These are phyloP conservation scores for Penicillium sp. DNA, from an alignment of 2,329 filamentous ascomycete genomes.

Conservation along the genomic window DNA sequence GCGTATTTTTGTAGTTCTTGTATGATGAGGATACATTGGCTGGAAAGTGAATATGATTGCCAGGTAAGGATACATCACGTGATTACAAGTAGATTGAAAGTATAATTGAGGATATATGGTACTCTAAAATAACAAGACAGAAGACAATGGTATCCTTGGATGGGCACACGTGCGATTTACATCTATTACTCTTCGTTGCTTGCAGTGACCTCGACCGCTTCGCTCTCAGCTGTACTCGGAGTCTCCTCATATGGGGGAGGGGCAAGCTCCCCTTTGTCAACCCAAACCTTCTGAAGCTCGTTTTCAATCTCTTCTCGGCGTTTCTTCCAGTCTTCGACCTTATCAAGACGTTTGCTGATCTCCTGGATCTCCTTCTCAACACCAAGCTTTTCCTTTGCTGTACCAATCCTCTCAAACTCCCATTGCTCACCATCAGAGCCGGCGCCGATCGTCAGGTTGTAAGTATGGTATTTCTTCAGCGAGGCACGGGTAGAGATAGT, in stretches of 20 bases:
- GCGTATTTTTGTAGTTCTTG: neutral
- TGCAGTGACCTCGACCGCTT: constrained; percentile 14
- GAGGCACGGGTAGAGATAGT: constrained; percentile 95
- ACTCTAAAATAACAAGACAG: neutral
- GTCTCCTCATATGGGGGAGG: constrained; percentile 39
- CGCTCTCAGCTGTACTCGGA: constrained; percentile 25
- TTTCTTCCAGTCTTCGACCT: constrained; percentile 83
- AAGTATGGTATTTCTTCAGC: constrained; percentile 94
- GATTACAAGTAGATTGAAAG: neutral
- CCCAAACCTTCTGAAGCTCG: constrained; percentile 72
- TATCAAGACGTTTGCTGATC: constrained; percentile 75
- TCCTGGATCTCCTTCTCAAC: constrained; percentile 91
- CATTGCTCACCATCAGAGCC: constrained; percentile 84
- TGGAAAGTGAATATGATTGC: constrained; percentile 2
- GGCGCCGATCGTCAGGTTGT: constrained; percentile 81
- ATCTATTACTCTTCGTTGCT: neutral
- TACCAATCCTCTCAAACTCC: constrained; percentile 93
- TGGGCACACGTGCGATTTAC: neutral
- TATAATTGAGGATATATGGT: neutral
- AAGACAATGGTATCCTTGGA: neutral
- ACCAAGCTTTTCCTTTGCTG: constrained; percentile 87
- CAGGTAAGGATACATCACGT: neutral
- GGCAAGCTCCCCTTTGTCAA: constrained; percentile 50
- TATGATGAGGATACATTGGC: neutral
- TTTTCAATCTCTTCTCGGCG: constrained; percentile 79